Evolutionary conservation across 495 filamentous ascomycete genomes (phyloP).

Genomic region (Xylaria telfairii): DNA sequence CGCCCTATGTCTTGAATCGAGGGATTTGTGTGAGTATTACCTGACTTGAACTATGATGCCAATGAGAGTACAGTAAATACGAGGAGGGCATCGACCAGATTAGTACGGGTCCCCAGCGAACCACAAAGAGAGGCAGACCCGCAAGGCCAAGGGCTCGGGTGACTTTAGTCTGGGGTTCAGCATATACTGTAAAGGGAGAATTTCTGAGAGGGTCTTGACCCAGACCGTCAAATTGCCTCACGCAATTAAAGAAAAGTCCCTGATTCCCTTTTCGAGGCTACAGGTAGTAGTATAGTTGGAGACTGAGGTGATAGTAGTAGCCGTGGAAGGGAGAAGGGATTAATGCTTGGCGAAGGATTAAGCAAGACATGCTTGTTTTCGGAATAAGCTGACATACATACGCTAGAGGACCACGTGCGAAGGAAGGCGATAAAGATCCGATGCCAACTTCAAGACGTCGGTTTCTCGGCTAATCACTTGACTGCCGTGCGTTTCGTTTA

Average conservation of each 20-base stretch:
- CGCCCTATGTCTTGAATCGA: background rate
- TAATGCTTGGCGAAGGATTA: conserved; percentile 8
- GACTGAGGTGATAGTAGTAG: background rate
- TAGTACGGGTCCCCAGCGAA: background rate
- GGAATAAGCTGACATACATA: conserved; percentile 17
- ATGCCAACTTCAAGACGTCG: background rate
- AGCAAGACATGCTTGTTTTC: conserved; percentile 1
- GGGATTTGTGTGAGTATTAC: background rate
- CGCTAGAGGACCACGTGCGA: conserved; percentile 2
- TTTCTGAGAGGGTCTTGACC: background rate
- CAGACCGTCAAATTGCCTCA: background rate
- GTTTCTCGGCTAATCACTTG: background rate
- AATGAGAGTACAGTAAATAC: background rate
- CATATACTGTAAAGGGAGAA: background rate
- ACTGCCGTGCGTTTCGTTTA: background rate
- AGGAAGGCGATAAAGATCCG: background rate
- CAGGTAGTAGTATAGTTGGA: background rate
- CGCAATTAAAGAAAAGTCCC: conserved; percentile 21
- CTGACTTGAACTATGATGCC: background rate
- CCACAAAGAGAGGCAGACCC: background rate
- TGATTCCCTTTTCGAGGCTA: conserved; percentile 13
- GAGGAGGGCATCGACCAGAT: background rate
- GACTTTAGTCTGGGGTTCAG: background rate
- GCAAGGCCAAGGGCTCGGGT: background rate
- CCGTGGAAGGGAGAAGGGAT: background rate